Evolutionary conservation across 2,329 filamentous ascomycete genomes (phyloP).

Genomic region (Dactylellina drechsleri): DNA sequence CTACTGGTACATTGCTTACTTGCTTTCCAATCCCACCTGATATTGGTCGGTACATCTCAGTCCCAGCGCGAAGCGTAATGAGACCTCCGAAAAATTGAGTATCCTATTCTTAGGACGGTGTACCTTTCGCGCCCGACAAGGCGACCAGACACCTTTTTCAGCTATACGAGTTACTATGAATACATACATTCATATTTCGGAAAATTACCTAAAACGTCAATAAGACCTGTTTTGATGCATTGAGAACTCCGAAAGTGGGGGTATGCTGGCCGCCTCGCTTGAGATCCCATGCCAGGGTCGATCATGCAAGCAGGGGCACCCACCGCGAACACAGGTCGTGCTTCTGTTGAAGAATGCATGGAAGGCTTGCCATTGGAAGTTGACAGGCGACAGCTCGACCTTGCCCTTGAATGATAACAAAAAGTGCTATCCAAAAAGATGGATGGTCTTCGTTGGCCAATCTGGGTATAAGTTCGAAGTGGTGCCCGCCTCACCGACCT

Average conservation of each 20-base stretch:
- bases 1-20: slow-evolving; percentile 30
- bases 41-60: slow-evolving; percentile 31
- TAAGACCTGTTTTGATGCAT: slow-evolving; percentile 41
- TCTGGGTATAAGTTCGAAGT: slow-evolving; percentile 48
- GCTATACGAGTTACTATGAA: slow-evolving; percentile 50
- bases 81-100: slow-evolving; percentile 7
- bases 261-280: slow-evolving; percentile 49
- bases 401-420: slow-evolving; percentile 6
- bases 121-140: slow-evolving; percentile 35
- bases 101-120: slow-evolving; percentile 53
- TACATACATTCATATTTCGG: slow-evolving; percentile 23
- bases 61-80: slow-evolving; percentile 46
- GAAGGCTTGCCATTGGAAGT: slow-evolving; percentile 53
- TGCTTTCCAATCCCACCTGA: slow-evolving; percentile 41
- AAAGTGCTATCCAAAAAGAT: neutral
- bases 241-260: slow-evolving; percentile 28
- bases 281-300: slow-evolving; percentile 22
- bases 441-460: slow-evolving; percentile 32
- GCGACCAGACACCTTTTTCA: slow-evolving; percentile 10
- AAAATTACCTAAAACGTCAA: slow-evolving; percentile 30
- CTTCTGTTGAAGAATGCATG: slow-evolving; percentile 50
- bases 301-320: slow-evolving; percentile 15
- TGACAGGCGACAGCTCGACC: slow-evolving; percentile 36
- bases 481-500: slow-evolving; percentile 29
- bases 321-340: slow-evolving; percentile 30